Evolutionary conservation across 441 rosid species (phyloP), one percentile per base, ranked within the genome.

Genomic region (Hura crepitans): DNA sequence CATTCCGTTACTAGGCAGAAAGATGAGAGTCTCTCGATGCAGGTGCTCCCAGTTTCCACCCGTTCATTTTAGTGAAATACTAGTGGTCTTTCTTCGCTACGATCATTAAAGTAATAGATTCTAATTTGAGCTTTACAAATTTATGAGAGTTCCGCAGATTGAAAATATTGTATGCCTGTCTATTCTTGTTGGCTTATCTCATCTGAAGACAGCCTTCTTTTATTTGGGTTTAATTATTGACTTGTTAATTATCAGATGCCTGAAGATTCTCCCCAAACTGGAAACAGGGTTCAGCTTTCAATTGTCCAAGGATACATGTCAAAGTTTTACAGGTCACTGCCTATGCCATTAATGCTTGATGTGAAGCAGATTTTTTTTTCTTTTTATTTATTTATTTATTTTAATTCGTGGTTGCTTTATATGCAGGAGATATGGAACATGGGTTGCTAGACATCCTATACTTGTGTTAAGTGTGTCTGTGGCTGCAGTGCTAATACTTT

Each of bases 401-500:
- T 74, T 67, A 68, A 30, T 75, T 74, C 54, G 58, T n/a, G 20
- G 61, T 53, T 66, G 30, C 55, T 78, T 66, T 76, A 33, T 77
- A 62, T 80, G 72, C 88, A 96, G 98, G 85, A 83, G 83, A 72
- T 95, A 95, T 75, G 99, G 99, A 71, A 81, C 86, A 12, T 92
- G 92, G 97, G 97, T 89, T 80, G 97, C 98, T 56, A 82, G 95
- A 87, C 86, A 92, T 82, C 98, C 97, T 60, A 68, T 80, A 75
- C 87, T 89, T 11, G 83, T 87, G 31, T 75, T 95, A 81, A 78
- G 83, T 74, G 75, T 82, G 72, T 92, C 99, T 42, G 63, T 92
- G 80, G 85, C 81, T 74, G 66, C 74, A 66, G 83, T 92, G 82
- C 93, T 95, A 79, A 81, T 92, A 42, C 97, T 92, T 77, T 95